phyloP scores from a whole-genome alignment of 108 stramenopile species.

The Bacterosira constricta region DNA sequence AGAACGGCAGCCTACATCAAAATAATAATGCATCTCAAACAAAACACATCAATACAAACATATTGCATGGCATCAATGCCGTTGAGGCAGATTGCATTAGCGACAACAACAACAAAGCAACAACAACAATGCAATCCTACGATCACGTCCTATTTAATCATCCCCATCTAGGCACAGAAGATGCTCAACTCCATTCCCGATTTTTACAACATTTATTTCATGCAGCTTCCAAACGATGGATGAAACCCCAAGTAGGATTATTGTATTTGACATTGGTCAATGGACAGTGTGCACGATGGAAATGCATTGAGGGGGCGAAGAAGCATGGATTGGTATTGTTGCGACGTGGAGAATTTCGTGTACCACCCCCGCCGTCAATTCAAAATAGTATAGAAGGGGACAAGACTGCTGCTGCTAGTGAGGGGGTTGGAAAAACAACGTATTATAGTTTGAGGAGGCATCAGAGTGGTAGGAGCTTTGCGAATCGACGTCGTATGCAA shows the following conservation, averaged over 20 bases:
- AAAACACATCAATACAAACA: slow-evolving; percentile 1
- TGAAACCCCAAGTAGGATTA: slow-evolving; percentile 51
- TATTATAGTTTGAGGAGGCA: slow-evolving; percentile 75
- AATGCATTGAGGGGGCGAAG: slow-evolving; percentile 58
- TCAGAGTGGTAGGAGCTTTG: slow-evolving; percentile 86
- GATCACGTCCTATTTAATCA: slow-evolving; percentile 86
- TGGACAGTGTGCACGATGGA: slow-evolving; percentile 81
- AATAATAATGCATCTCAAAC: neutral
- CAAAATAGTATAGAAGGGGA: too few relatives aligned
- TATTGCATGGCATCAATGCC: slow-evolving; percentile 74
- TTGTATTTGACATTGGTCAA: slow-evolving; percentile 72
- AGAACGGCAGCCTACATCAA: neutral
- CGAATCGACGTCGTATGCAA: slow-evolving; percentile 45
- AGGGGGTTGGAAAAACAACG: neutral
- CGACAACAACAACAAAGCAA: neutral
- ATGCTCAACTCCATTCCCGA: slow-evolving; percentile 65
- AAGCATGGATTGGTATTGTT: slow-evolving; percentile 64
- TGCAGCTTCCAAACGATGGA: slow-evolving; percentile 54
- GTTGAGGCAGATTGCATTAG: slow-evolving; percentile 21
- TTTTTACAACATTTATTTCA: slow-evolving; percentile 85
- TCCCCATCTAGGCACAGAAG: slow-evolving; percentile 87
- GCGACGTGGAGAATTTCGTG: slow-evolving; percentile 52
- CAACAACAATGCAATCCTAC: slow-evolving; percentile 1
- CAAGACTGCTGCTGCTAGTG: neutral
- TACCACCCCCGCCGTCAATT: slow-evolving; percentile 50